Conservation (phyloP, 164 flowering plant genomes). For the Vitis rupestris region DNA sequence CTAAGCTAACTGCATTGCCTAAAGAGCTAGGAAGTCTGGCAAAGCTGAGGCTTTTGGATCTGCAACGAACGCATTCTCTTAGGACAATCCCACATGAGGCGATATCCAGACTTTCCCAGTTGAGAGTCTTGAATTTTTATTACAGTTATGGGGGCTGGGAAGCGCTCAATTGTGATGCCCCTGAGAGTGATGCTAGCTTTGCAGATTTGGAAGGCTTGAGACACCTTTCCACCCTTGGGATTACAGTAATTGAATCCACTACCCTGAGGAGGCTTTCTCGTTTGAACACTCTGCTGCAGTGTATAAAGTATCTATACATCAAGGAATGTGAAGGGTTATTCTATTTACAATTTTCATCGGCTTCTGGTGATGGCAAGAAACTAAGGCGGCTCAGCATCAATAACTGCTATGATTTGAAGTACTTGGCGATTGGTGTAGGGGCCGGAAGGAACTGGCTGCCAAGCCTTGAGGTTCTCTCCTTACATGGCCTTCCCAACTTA, state of each 20-base stretch:
- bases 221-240: constrained; percentile 27
- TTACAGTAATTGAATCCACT: constrained; percentile 16
- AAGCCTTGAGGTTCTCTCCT: constrained; percentile 28
- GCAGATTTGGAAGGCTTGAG: constrained; percentile 25
- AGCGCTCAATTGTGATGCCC: constrained; percentile 5
- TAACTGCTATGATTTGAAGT: constrained; percentile 24
- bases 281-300: constrained; percentile 13
- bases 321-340: constrained; percentile 24
- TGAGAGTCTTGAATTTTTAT: constrained; percentile 32
- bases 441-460: constrained; percentile 33
- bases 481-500: constrained; percentile 29
- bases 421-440: constrained; percentile 19
- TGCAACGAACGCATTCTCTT: constrained; percentile 26
- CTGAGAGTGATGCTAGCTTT: constrained; percentile 13
- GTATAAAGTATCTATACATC: constrained; percentile 26
- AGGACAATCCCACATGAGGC: constrained; percentile 28
- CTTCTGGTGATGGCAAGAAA: constrained; percentile 17
- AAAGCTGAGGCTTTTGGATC: constrained; percentile 27
- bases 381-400: constrained; percentile 32
- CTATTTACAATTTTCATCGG: constrained; percentile 12
- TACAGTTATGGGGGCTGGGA: constrained; percentile 34
- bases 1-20: constrained; percentile 26
- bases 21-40: constrained; percentile 24
- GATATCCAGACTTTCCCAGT: constrained; percentile 20
- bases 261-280: constrained; percentile 16